Evolutionary conservation across 2,329 filamentous ascomycete genomes (phyloP), one percentile per base, ranked within the genome.

Genomic region (Pseudogymnoascus sp.): DNA sequence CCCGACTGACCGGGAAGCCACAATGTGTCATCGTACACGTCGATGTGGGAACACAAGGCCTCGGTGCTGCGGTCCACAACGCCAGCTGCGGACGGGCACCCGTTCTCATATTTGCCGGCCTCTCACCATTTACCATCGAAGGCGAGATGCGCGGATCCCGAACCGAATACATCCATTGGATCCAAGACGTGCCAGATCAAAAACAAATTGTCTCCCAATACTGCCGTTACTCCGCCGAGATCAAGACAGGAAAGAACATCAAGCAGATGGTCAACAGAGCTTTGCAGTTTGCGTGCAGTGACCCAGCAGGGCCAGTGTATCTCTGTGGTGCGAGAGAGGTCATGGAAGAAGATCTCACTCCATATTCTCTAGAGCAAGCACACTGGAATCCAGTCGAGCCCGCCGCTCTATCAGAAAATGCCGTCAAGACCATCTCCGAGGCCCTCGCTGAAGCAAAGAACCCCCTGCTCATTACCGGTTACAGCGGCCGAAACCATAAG

Each of bases 81-180:
- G 88, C 88, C 4, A 86, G 83, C 1, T 84, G 83, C 67, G 88
- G 88, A 2, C 82, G 88, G 64, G 86, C 83, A 0, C 88, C 88
- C 0, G 72, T 91, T 5, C 76, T 91, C 51, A 89, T 91, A 65
- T 90, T 91, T 68, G 88, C 88, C 1, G 88, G 88, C 2, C 75
- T 91, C n/a, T 88, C 84, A 10, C 88, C 88, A 0, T 88, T 83
- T 71, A 91, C 88, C 0, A 82, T 88, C 61, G 86, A 90, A 68
- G 88, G 88, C 5, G 88, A 91, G 73, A 83, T 86, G 74, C 78
- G 84, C 5, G 88, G 88, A 1, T 86, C 82, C 1, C 77, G 88
- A 64, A 90, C 88, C 0, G 88, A 91, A 73, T 91, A 89, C 70
- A 90, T 90, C 68, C 88, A 91, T 70, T 91, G 87, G 87, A 87